These are phyloP conservation scores for Stylosanthes scabra DNA, from an alignment of 331 rosid genomes.

Conservation along the genomic window DNA sequence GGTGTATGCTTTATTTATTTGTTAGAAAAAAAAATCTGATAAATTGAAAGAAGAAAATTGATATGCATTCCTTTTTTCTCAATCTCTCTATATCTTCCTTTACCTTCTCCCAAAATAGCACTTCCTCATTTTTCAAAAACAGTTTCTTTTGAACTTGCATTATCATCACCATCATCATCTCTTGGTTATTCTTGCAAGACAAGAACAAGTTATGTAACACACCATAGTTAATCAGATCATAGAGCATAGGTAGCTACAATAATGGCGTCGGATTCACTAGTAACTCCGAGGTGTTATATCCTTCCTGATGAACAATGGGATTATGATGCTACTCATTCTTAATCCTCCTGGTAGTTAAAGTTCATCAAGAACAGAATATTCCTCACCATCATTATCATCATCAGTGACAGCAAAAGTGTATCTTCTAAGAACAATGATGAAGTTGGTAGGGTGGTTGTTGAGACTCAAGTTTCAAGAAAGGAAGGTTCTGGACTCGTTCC, in stretches of 20 bases:
- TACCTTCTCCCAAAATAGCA: slow-evolving; percentile 32
- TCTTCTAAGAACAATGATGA: background rate
- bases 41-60: too few relatives aligned
- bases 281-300: background rate
- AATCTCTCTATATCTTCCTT: slow-evolving; percentile 16
- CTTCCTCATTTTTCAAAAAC: background rate
- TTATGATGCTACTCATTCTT: slow-evolving; percentile 26
- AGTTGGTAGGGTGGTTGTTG: background rate
- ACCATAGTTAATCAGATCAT: background rate
- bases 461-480: slow-evolving; percentile 34
- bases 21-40: too few relatives aligned
- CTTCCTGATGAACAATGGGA: slow-evolving; percentile 1
- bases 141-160: background rate
- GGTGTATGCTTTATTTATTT: too few relatives aligned
- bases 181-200: background rate
- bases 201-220: background rate
- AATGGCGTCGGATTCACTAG: slow-evolving; percentile 32
- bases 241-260: background rate
- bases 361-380: background rate
- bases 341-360: slow-evolving; percentile 9
- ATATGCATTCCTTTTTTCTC: too few relatives aligned
- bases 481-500: slow-evolving; percentile 31
- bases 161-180: background rate
- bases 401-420: too few relatives aligned
- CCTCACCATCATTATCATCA: background rate